Conservation (phyloP, 805 yeast genomes). For the Hanseniaspora lindneri region DNA sequence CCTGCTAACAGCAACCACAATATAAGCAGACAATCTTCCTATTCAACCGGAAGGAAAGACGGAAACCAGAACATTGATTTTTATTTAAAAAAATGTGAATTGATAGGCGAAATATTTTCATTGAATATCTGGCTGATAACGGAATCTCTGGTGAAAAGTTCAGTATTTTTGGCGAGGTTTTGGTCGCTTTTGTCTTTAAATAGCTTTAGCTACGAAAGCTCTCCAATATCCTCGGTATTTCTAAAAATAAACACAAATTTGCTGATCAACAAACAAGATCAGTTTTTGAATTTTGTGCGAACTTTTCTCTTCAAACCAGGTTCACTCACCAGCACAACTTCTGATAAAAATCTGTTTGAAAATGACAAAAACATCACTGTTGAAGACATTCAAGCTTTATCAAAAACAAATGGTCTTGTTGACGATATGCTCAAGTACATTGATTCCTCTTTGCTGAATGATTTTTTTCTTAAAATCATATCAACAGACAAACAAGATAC, state of each 20-base stretch:
- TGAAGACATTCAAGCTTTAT: conserved; percentile 21
- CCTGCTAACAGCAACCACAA: neutral
- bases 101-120: conserved; percentile 64
- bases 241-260: conserved; percentile 82
- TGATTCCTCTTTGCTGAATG: conserved; percentile 84
- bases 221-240: conserved; percentile 68
- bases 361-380: conserved; percentile 1
- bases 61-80: neutral
- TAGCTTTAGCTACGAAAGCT: conserved; percentile 45
- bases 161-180: conserved; percentile 47
- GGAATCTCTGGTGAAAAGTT: conserved; percentile 72
- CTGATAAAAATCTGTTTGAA: neutral
- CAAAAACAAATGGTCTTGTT: conserved; percentile 39
- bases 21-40: neutral
- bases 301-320: conserved; percentile 7
- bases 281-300: conserved; percentile 30
- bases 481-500: conserved; percentile 83
- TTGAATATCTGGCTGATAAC: conserved; percentile 87
- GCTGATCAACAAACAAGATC: conserved; percentile 55
- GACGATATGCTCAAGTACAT: conserved; percentile 61
- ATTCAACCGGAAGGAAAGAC: neutral
- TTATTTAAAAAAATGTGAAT: conserved; percentile 22
- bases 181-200: conserved; percentile 68
- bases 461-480: conserved; percentile 72
- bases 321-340: neutral